Conservation (phyloP, 371 early-diverging fungal genomes). For the Choanephora cucurbitarum region DNA sequence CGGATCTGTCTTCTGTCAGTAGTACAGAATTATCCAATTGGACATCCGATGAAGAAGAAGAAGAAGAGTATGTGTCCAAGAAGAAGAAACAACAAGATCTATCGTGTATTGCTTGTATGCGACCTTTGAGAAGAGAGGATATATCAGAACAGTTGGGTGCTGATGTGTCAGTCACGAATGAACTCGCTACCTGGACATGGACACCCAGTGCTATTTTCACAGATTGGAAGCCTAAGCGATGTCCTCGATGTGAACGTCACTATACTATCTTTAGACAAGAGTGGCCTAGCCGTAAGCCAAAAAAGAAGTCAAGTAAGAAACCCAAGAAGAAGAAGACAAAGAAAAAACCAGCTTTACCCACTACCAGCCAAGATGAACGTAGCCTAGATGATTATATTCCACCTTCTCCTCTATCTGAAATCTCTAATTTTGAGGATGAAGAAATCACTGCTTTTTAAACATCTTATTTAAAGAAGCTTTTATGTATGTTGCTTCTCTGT, state of each 20-base stretch:
- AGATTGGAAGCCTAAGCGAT: constrained; percentile 45
- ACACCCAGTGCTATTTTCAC: constrained; percentile 49
- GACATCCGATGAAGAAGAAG: constrained; percentile 15
- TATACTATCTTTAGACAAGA: constrained; percentile 42
- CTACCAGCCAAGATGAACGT: constrained; percentile 20
- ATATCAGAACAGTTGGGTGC: constrained; percentile 34
- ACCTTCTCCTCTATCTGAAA: constrained; percentile 25
- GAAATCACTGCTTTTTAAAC: constrained; percentile 6
- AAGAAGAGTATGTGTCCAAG: constrained; percentile 39
- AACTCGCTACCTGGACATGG: constrained; percentile 56
- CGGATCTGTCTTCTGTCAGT: constrained; percentile 46
- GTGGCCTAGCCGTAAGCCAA: constrained; percentile 42
- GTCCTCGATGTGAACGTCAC: constrained; percentile 53
- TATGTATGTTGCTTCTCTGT: neutral
- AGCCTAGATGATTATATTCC: constrained; percentile 26
- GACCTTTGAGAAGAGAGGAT: constrained; percentile 32
- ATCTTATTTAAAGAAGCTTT: neutral
- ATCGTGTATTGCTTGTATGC: constrained; percentile 38
- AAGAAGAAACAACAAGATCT: constrained; percentile 39
- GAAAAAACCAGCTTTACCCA: constrained; percentile 2
- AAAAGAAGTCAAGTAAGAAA: constrained; percentile 19
- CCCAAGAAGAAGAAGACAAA: constrained; percentile 11
- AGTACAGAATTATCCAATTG: constrained; percentile 24
- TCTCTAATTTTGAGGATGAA: constrained; percentile 8
- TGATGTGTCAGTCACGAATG: constrained; percentile 31